Evolutionary conservation across 768 basidiomycete species (phyloP), one percentile per base, ranked within the genome.

Genomic region (Crucibulum laeve): DNA sequence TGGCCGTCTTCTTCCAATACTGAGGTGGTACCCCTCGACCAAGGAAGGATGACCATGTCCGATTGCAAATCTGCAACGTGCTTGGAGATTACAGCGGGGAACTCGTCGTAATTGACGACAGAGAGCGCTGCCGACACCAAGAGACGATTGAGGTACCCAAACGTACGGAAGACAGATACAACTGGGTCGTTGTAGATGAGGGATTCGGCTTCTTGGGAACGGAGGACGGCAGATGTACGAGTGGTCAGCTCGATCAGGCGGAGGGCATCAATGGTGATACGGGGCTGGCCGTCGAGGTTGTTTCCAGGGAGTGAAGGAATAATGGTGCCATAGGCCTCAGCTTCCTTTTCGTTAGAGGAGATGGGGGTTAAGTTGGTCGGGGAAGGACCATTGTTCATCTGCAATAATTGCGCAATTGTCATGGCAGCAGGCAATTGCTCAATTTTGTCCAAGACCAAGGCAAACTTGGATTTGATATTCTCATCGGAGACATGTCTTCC

Each of bases 171-270:
- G 21, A 89, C 73, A 2, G 80, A 77, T 13, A 89, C 64, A 28
- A 92, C 63, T 3, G 91, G 76, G 53, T 93, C 91, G 34, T 74
- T 79, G 44, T 70, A 71, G 28, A 88, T 71, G 21, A 93, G 69
- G 3, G 76, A 67, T 15, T 89, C 87, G 1, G 83, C 78, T 47
- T 82, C 82, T 40, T 87, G 80, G 1, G 87, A 88, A 56, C 80
- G 85, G 61, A 98, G 78, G 25, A 95, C 80, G 1, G 87, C 86
- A 2, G 90, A 92, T 1, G 89, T 89, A 45, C 96, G 86, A 26
- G 84, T 84, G 1, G 90, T 88, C 35, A 97, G 69, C 58, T 97
- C 93, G 52, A 98, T 80, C 5, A 98, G 74, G 15, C 94, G 91
- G 2, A 97, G 74, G 0, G 87, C 87, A 50, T 91, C 79, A 25